Base-by-base conservation (phyloP, 495 filamentous ascomycete species). In the Talaromyces adpressus region DNA sequence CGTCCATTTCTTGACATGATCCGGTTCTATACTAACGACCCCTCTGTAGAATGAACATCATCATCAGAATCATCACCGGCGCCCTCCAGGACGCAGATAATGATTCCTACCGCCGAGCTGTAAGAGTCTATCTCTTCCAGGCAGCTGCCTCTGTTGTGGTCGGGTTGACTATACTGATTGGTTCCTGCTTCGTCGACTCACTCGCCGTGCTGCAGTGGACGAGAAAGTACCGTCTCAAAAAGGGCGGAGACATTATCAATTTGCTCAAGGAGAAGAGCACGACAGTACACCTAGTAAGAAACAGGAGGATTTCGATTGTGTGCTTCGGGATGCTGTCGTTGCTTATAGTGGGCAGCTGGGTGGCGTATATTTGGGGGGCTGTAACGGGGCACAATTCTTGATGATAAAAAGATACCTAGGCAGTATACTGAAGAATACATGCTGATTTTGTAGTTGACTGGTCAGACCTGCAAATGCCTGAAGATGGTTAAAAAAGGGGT, bases 331-430 rank as follows among this genome's bases (percentile, higher is more conserved):
- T 65, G 29, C 45, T 79, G 45, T 54, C 69, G 7, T 25, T 74
- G 18, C 34, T 79, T 49, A 71, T 69, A 3, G 14, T 74, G 56
- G 75, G 76, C 1, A 68, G 71, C 8, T 79, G 78, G 76, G 71
- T 63, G 30, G 77, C 77, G 16, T 79, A 80, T 70, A 76, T 80
- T 51, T 79, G 78, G 77, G 75, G 77, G 8, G 73, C 72, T 8
- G 70, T 74, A 16, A 79, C 77, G 1, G 75, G 76, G 0, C 66
- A 78, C 53, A 75, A 77, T 56, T 67, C 68, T 68, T 52, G 20
- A 49, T 20, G 9, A 49, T 20, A 5, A 30, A 30, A 30, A 30
- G 29, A 30, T 7, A 30, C 4, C 29, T 30, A 30, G 29, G 29
- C 7, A 30, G 6, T 30, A 30, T 27, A 6, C 29, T 29, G 29